Conservation (phyloP, 2,329 filamentous ascomycete species). For the Penicillium glabrum region DNA sequence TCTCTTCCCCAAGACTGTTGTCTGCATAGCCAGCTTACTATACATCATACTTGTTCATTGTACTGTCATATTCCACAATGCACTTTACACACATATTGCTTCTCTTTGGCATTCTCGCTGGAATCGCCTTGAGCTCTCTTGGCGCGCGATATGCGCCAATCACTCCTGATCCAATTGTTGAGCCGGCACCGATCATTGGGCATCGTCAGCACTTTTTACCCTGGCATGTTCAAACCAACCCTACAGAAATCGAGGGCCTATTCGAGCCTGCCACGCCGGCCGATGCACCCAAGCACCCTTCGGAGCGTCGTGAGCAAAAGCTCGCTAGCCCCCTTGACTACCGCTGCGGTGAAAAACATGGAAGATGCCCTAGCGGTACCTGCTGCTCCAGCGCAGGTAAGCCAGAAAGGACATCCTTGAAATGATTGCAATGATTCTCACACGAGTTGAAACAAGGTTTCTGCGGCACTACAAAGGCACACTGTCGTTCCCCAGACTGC, state of each 20-base stretch:
- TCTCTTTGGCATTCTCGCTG: conserved; percentile 10
- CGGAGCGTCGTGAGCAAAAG: neutral
- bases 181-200: neutral
- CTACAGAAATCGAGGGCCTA: neutral
- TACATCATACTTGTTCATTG: conserved; percentile 20
- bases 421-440: neutral
- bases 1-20: conserved; percentile 5
- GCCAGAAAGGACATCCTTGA: neutral
- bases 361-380: conserved; percentile 33
- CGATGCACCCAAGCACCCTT: neutral
- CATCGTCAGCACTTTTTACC: neutral
- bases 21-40: conserved; percentile 19
- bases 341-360: conserved; percentile 36
- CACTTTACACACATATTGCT: conserved; percentile 15
- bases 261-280: conserved; percentile 1
- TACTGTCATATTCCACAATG: conserved; percentile 20
- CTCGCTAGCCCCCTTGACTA: conserved; percentile 16
- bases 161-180: neutral
- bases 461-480: conserved; percentile 36
- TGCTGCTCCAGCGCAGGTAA: conserved; percentile 43
- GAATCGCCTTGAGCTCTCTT: conserved; percentile 9
- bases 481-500: conserved; percentile 44
- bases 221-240: neutral
- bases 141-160: neutral
- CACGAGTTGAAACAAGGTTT: conserved; percentile 30